A percentile compares a stretch with the other conserved stretches of the same genome.
These are phyloP conservation scores for Selaginella tamariscina DNA, from an alignment of 75 land plant species.

Conservation along the genomic window DNA sequence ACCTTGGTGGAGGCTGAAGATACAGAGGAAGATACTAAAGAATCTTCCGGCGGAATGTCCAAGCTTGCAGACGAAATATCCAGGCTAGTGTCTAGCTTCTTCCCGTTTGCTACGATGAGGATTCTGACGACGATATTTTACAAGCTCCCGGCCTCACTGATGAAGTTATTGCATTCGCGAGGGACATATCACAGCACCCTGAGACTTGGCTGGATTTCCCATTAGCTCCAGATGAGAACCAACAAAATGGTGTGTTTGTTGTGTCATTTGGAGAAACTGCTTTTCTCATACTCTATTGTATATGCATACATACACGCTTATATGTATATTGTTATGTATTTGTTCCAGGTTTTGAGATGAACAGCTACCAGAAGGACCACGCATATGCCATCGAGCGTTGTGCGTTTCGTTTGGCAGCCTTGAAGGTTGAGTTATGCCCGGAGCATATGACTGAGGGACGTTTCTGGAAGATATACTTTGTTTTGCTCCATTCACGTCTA, in stretches of 20 bases:
- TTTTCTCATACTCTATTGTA: background rate
- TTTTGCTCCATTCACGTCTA: constrained; percentile 66
- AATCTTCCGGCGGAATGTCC: constrained; percentile 12
- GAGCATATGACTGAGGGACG: constrained; percentile 49
- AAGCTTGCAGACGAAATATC: constrained; percentile 18
- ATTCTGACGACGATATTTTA: background rate
- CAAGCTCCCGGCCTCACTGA: constrained; percentile 59
- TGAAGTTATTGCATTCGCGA: constrained; percentile 84
- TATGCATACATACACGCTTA: too few species aligned
- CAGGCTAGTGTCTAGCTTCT: constrained; percentile 22
- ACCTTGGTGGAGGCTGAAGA: too few species aligned
- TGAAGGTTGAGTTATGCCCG: constrained; percentile 71
- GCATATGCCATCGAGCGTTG: constrained; percentile 55
- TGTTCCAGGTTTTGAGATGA: constrained; percentile 57
- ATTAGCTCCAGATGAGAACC: constrained; percentile 54
- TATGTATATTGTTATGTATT: too few species aligned
- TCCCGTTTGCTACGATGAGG: constrained; percentile 15
- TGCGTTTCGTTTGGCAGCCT: constrained; percentile 52
- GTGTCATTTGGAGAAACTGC: background rate
- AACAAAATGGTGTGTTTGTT: background rate
- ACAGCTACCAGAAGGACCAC: constrained; percentile 64
- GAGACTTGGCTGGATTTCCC: constrained; percentile 98
- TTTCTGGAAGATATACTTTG: constrained; percentile 85
- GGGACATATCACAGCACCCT: constrained; percentile 68
- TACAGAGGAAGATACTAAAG: constrained; percentile 4